Base-by-base conservation (phyloP, 768 basidiomycete genomes). In the Agrocybe praecox region DNA sequence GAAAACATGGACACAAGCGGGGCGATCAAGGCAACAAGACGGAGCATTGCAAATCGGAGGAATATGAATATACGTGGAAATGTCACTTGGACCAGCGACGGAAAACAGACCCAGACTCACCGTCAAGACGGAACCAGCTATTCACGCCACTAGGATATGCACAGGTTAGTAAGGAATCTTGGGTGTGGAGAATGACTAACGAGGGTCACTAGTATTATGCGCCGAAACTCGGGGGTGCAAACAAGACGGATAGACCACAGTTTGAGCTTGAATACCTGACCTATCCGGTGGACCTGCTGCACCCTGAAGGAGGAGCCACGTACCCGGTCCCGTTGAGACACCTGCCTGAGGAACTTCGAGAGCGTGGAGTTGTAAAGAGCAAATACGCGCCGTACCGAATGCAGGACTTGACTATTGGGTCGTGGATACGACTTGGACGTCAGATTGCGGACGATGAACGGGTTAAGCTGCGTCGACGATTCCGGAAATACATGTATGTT, bases 201-300 rank as follows among this genome's bases (percentile, higher is more conserved):
- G 12, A 55, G 36, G 11, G 22, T 7, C 22, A 32, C 11, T 32
- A 92, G 89, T 92, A 84, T 67, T 86, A 83, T 67, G 70, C 94
- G 45, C 87, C 88, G 0, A 71, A 80, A 55, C 71, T 92, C 14
- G 77, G 75, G 49, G 63, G 69, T 29, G 81, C 78, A 12, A 74
- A 79, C 63, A 73, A 82, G 67, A 76, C 66, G 36, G 69, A 75
- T 12, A 61, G 73, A 53, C 92, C 92, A 2, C 72, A 75, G 62
- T 93, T 84, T 76, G 78, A 86, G 72, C 73, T 96, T 62, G 92
- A 94, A 70, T 94, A 95, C 68, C 64, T 88, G 72, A 94, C 92
- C 52, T 88, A 83, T 66, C 69, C 70, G 23, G 63, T 78, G 24
- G 67, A 70, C 15, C 65, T 64, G 45, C 74, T 88, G 52, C 73